A percentile compares a stretch with the other conserved stretches of the same genome.
Conservation (phyloP, 2,329 filamentous ascomycete species). For the Juglanconis juglandina region DNA sequence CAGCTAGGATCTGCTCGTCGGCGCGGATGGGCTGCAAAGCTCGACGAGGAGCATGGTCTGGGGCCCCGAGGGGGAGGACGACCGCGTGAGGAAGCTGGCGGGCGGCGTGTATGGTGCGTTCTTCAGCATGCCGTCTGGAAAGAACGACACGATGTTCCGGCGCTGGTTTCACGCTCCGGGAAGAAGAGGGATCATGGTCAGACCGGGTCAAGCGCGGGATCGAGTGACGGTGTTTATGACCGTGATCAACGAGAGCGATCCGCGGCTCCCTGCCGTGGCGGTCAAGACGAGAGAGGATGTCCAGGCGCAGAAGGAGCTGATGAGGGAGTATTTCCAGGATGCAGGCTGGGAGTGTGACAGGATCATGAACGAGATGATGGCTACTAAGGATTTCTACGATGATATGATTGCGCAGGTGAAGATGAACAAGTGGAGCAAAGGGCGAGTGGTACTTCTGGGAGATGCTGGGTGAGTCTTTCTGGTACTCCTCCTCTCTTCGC, state of each 20-base stretch:
- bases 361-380: conserved; percentile 33
- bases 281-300: conserved; percentile 23
- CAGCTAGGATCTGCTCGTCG: conserved; percentile 50
- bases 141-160: conserved; percentile 30
- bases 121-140: conserved; percentile 34
- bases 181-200: conserved; percentile 34
- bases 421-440: conserved; percentile 31
- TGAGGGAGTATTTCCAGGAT: conserved; percentile 38
- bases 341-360: conserved; percentile 43
- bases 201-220: conserved; percentile 29
- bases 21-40: conserved; percentile 52
- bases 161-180: conserved; percentile 33
- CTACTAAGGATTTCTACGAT: conserved; percentile 30
- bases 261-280: conserved; percentile 20
- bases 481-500: too few species aligned
- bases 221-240: conserved; percentile 14
- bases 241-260: conserved; percentile 22
- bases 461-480: conserved; percentile 37
- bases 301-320: conserved; percentile 35
- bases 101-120: conserved; percentile 33
- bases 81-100: conserved; percentile 26
- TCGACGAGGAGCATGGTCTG: conserved; percentile 40
- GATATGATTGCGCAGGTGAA: conserved; percentile 41
- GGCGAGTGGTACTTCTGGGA: conserved; percentile 40
- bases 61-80: conserved; percentile 25